Evolutionary conservation across 2,329 filamentous ascomycete genomes (phyloP), one percentile per base, ranked within the genome.

Genomic region (Fusarium sp.): DNA sequence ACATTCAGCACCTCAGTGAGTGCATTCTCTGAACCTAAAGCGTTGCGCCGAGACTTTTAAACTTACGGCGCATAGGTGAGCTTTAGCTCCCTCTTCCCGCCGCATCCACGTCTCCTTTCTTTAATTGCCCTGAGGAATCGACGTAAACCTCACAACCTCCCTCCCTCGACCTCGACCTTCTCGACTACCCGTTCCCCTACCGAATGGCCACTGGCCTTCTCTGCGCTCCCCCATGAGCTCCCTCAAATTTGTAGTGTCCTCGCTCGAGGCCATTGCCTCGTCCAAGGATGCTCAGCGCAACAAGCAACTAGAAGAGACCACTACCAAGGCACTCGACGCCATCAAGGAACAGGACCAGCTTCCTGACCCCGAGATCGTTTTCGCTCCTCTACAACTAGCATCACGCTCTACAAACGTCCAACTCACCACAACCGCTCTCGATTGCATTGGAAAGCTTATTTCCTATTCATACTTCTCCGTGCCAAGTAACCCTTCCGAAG

Each of bases 391-490:
- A 31, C 93, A 97, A 77, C 87, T 98, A 43, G 96, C 97, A 49
- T 95, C 94, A 37, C 93, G 94, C 78, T 91, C 93, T 12, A 88
- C 90, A 74, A 98, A 93, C 75, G 91, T 95, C 55, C 89, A 93
- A 62, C 86, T 99, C 48, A 93, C 94, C 64, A 97, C 94, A 23
- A 93, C 92, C 39, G 94, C 96, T 9, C 89, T 99, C 76, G 96
- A 99, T 81, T 98, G 95, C 81, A 98, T 99, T 75, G 96, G 97
- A 76, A 99, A 99, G 84, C 90, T 99, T 68, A 98, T 98, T 78
- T 98, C 95, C 76, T 99, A 97, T 80, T 97, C 96, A 19, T 98
- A 98, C 84, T 98, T 99, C 80, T 95, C 95, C 50, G 88, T 93
- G 51, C 88, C 90, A 37, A 84, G 84, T 53, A 82, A 58, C 46